Evolutionary conservation across 2,329 filamentous ascomycete species (phyloP).

Genomic region (Pseudocercospora fuligena): DNA sequence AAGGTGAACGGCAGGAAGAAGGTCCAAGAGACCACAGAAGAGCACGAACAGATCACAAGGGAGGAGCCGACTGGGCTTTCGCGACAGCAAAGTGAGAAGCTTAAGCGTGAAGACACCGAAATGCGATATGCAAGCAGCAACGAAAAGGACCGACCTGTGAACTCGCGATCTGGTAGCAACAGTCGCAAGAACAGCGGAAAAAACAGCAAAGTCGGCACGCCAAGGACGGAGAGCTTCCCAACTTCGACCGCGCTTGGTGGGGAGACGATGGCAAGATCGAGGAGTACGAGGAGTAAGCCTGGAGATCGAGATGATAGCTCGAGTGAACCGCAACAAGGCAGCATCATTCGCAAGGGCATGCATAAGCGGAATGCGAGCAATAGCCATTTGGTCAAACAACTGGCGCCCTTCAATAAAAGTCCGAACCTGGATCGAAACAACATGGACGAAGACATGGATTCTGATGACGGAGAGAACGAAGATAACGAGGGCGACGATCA

Average conservation of each 20-base stretch:
- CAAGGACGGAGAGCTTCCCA: slow-evolving; percentile 50
- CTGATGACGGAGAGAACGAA: slow-evolving; percentile 16
- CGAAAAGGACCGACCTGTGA: slow-evolving; percentile 23
- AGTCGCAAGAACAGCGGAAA: slow-evolving; percentile 45
- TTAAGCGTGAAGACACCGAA: slow-evolving; percentile 57
- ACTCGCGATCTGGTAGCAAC: slow-evolving; percentile 35
- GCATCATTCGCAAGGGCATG: slow-evolving; percentile 29
- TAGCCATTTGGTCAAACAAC: slow-evolving; percentile 45
- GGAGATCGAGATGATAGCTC: slow-evolving; percentile 38
- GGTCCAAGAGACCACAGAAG: slow-evolving; percentile 29
- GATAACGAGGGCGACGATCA: slow-evolving; percentile 10
- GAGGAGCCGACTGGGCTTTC: slow-evolving; percentile 25
- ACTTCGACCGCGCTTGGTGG: slow-evolving; percentile 29
- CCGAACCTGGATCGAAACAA: slow-evolving; percentile 42
- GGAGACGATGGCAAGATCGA: slow-evolving; percentile 47
- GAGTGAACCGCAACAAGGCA: slow-evolving; percentile 39
- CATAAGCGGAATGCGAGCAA: slow-evolving; percentile 40
- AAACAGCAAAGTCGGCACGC: slow-evolving; percentile 55
- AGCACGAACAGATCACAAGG: slow-evolving; percentile 27
- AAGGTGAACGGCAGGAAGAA: slow-evolving; percentile 33
- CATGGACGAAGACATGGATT: slow-evolving; percentile 40
- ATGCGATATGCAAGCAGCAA: slow-evolving; percentile 32
- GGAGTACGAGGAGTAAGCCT: slow-evolving; percentile 48
- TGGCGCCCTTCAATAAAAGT: slow-evolving; percentile 45
- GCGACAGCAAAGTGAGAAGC: slow-evolving; percentile 39